Evolutionary conservation across 805 yeast genomes (phyloP), one percentile per base, ranked within the genome.

Genomic region (Tetrapisispora phaffii): DNA sequence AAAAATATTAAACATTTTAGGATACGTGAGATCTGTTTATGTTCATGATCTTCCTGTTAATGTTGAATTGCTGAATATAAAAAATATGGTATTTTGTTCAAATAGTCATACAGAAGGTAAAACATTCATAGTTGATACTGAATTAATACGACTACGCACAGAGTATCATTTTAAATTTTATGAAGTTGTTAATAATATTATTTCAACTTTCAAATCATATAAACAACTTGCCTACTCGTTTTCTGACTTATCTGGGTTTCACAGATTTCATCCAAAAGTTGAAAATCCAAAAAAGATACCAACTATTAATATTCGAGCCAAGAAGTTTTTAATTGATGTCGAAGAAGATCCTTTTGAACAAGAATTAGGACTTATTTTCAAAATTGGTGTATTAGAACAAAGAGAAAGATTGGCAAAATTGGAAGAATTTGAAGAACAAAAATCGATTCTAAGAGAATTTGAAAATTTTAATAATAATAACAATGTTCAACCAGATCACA

Each of bases 331-430:
- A 1, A 48, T 80, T 9, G 69, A 71, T 3, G 65, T 80, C 33
- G 84, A 79, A 45, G 80, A 77, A 57, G 85, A 81, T 56, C 77
- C 80, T 1, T 80, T 81, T 57, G 87, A 81, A 57, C 69, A 71
- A 24, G 79, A 79, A 55, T 58, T 81, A n/a, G 71, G 74, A 2
- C 65, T 75, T 54, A 77, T 77, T 29, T 76, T 63, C 47, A 79
- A 79, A 51, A 65, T 79, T 12, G 87, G 86, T 1, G 45, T 67
- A 4, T 57, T 77, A 9, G 86, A 80, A 49, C 85, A 80, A 48
- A 66, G 67, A 40, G 70, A 67, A 39, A 62, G 86, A 45, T 34
- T 75, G 26, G 60, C 69, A 52, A 66, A 76, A 64, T 26, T 54
- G 12, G 48, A 54, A 13, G 52, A 55, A 15, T 56, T 68, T 32